A percentile compares a stretch with the other conserved stretches of the same genome.
Evolutionary conservation across 2,329 filamentous ascomycete species (phyloP).

Genomic region (Diaporthe amygdali): DNA sequence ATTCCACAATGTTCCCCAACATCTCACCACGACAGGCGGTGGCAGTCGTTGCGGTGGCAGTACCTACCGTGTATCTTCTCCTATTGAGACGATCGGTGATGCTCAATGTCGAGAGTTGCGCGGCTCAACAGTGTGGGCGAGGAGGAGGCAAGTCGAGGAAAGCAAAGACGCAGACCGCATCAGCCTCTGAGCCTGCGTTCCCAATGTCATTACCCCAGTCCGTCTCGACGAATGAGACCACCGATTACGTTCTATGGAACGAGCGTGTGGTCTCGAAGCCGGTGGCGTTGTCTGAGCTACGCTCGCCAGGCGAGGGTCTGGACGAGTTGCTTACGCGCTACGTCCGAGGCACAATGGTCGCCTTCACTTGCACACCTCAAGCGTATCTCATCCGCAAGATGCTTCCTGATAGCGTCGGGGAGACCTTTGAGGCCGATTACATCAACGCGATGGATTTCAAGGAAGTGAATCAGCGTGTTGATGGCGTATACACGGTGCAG

Average conservation of each 20-base stretch:
- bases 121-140: background rate
- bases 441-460: constrained; percentile 2
- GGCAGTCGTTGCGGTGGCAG: background rate
- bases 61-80: background rate
- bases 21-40: background rate
- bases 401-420: background rate
- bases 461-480: background rate
- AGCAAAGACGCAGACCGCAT: background rate
- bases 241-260: background rate
- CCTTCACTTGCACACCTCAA: constrained; percentile 10
- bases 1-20: background rate
- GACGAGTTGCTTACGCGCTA: constrained; percentile 10
- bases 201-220: constrained; percentile 1
- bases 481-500: constrained; percentile 17
- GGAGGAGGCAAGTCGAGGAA: background rate
- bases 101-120: background rate
- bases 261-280: constrained; percentile 11
- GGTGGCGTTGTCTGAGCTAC: background rate
- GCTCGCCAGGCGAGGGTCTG: background rate
- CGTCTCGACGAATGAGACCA: background rate
- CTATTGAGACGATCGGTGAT: background rate
- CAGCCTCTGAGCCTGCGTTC: background rate
- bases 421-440: constrained; percentile 1
- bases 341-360: constrained; percentile 13
- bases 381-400: constrained; percentile 4